A percentile compares a stretch with the other conserved stretches of the same genome.
Evolutionary conservation across 2,329 filamentous ascomycete genomes (phyloP).

Genomic region (Clarireedia monteithiana): DNA sequence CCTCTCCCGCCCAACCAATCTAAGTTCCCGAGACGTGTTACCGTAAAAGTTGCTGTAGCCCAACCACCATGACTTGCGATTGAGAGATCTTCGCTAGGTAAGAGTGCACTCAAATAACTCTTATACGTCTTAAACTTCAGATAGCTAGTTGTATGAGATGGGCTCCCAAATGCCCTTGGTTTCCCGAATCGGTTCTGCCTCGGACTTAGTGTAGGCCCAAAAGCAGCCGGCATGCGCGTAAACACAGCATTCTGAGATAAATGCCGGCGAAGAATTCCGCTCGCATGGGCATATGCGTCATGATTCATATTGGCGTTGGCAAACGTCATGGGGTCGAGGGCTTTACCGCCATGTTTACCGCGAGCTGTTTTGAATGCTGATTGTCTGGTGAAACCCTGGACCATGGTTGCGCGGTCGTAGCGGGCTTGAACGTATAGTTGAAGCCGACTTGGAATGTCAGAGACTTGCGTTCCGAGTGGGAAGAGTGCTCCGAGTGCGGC

Average conservation of each 20-base stretch:
- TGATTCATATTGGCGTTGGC: constrained; percentile 38
- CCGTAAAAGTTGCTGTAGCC: constrained; percentile 32
- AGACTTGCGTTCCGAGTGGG: constrained; percentile 34
- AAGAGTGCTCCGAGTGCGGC: constrained; percentile 51
- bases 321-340: constrained; percentile 36
- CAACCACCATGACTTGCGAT: constrained; percentile 23
- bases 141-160: constrained; percentile 23
- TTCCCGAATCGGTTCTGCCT: constrained; percentile 13
- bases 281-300: constrained; percentile 43
- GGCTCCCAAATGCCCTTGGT: background rate
- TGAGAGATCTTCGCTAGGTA: constrained; percentile 27
- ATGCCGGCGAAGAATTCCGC: constrained; percentile 30
- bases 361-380: constrained; percentile 10
- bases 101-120: constrained; percentile 32
- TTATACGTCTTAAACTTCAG: constrained; percentile 34
- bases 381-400: constrained; percentile 50
- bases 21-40: constrained; percentile 40
- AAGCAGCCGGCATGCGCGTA: constrained; percentile 35
- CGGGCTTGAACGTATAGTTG: constrained; percentile 51
- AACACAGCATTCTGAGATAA: constrained; percentile 40
- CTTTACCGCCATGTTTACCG: constrained; percentile 11
- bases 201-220: constrained; percentile 28
- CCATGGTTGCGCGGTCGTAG: constrained; percentile 45
- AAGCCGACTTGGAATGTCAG: constrained; percentile 47
- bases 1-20: constrained; percentile 53